phyloP scores from a whole-genome alignment of 2,329 filamentous ascomycete genomes.

The Tolypocladium pustulatum region DNA sequence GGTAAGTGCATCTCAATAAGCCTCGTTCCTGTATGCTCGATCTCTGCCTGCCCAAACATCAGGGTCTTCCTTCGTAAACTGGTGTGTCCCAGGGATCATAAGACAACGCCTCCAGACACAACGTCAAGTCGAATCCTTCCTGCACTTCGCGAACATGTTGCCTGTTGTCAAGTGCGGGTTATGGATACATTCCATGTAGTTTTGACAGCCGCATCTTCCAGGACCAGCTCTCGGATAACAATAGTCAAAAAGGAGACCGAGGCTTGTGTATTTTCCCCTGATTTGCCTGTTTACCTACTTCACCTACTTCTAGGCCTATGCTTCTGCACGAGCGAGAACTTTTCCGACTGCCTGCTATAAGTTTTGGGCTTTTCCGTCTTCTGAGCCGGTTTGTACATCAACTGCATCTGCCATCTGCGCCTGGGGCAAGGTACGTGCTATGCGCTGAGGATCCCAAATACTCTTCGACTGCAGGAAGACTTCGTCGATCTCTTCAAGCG shows the following conservation, averaged over 20 bases:
- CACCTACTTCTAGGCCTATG: not conserved
- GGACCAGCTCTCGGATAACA: not conserved
- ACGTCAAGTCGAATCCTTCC: no score
- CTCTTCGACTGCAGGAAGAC: not conserved
- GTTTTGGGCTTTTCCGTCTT: not conserved
- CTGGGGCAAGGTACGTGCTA: not conserved
- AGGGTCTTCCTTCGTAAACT: no score
- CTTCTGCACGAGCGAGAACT: not conserved
- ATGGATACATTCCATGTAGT: no score
- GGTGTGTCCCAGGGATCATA: no score
- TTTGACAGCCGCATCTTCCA: no score
- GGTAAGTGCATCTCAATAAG: no score
- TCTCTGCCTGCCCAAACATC: no score
- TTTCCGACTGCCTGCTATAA: not conserved
- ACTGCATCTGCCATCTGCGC: not conserved
- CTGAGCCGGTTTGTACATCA: not conserved
- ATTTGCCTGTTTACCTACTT: not conserved
- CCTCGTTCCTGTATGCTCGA: no score
- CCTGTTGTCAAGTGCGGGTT: no score
- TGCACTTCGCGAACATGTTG: no score
- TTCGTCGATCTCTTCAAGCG: not conserved
- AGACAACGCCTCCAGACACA: no score
- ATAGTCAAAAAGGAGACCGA: not conserved
- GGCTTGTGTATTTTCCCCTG: not conserved
- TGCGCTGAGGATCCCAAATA: not conserved